Conservation (phyloP, 1,284 basidiomycete genomes). For the Melampsora americana region DNA sequence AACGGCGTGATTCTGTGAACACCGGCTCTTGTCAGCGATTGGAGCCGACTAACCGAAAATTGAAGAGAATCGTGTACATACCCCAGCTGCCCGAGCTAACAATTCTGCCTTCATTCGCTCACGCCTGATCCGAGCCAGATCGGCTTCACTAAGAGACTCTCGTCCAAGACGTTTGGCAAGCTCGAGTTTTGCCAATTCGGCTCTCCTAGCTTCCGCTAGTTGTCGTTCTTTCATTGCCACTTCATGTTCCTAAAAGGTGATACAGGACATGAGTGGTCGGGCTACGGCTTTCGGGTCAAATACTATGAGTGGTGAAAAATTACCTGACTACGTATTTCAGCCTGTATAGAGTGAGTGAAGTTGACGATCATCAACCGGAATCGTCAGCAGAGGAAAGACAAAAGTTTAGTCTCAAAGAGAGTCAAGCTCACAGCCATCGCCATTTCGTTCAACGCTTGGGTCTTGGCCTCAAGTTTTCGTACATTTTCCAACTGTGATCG, state of each 20-base stretch:
- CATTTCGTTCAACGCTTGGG: constrained; percentile 38
- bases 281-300: no score
- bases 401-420: neutral
- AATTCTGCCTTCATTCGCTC: constrained; percentile 37
- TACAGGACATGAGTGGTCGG: neutral
- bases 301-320: no score
- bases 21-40: neutral
- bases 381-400: neutral
- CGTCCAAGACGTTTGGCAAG: constrained; percentile 35
- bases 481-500: constrained; percentile 38
- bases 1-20: constrained; percentile 26
- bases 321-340: neutral
- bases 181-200: constrained; percentile 35
- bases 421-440: constrained; percentile 19
- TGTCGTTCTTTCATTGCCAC: constrained; percentile 32
- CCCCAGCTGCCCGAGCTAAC: constrained; percentile 32
- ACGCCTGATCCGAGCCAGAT: constrained; percentile 38
- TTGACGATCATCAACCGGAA: neutral
- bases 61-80: constrained; percentile 1
- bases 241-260: constrained; percentile 23
- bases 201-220: constrained; percentile 27
- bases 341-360: neutral
- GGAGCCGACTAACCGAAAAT: neutral
- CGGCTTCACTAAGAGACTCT: constrained; percentile 39
- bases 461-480: constrained; percentile 35